A percentile compares a stretch with the other conserved stretches of the same genome.
Conservation (phyloP, 2,329 filamentous ascomycete species). For the Alternaria sp. region DNA sequence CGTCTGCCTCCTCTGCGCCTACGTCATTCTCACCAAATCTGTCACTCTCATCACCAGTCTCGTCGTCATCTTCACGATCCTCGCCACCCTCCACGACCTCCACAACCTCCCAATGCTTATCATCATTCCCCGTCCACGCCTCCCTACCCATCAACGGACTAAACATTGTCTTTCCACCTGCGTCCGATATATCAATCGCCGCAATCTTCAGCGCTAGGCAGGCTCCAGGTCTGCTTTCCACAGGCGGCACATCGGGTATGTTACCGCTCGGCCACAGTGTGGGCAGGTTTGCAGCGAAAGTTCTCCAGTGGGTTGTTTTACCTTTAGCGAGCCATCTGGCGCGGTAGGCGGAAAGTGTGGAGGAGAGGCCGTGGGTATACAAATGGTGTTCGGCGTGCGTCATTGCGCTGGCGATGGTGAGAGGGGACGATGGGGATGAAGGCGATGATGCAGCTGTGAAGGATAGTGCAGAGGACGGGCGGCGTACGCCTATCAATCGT, state of each 20-base stretch:
- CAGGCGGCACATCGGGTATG: not conserved
- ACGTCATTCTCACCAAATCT: accelerated
- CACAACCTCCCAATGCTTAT: not conserved
- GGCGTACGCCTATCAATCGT: not conserved
- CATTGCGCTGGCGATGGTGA: not conserved
- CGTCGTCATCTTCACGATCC: not conserved
- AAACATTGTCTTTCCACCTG: not conserved
- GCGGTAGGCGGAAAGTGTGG: not conserved
- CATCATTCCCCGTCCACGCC: not conserved
- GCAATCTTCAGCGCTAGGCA: not conserved
- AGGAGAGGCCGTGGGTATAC: not conserved
- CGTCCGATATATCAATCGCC: not conserved
- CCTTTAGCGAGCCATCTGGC: not conserved
- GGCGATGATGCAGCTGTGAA: not conserved
- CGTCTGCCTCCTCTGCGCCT: not conserved
- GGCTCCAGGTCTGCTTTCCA: not conserved
- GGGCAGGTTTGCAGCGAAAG: not conserved
- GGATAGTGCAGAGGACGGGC: accelerated
- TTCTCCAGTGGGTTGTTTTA: not conserved
- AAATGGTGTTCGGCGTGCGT: not conserved
- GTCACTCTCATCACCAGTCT: not conserved
- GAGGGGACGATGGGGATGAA: not conserved
- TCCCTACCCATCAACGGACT: not conserved
- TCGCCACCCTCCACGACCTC: not conserved
- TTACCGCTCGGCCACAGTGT: not conserved